phyloP scores from a whole-genome alignment of 2,329 filamentous ascomycete genomes.

The Trichoderma simmonsii region DNA sequence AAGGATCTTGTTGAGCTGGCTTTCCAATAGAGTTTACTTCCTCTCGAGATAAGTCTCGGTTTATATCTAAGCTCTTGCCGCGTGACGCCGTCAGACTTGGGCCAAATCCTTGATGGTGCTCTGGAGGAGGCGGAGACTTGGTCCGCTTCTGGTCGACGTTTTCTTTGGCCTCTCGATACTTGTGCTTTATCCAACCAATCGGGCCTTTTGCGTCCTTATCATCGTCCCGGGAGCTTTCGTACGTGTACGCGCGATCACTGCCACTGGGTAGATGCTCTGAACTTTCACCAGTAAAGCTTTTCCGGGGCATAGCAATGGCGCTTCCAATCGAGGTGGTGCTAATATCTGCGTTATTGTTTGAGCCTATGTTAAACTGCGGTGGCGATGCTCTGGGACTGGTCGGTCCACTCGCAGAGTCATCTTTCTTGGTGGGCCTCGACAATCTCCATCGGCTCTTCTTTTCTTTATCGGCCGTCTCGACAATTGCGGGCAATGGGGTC shows the following conservation, averaged over 20 bases:
- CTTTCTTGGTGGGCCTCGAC: slow-evolving; percentile 56
- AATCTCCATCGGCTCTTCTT: slow-evolving; percentile 72
- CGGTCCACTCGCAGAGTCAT: slow-evolving; percentile 46
- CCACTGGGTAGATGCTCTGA: slow-evolving; percentile 43
- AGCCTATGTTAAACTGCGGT: slow-evolving; percentile 50
- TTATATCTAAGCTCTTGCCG: slow-evolving; percentile 50
- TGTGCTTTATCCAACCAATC: slow-evolving; percentile 57
- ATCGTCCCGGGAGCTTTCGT: slow-evolving; percentile 42
- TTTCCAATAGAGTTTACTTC: slow-evolving; percentile 9
- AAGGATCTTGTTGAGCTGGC: neutral
- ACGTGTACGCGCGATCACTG: slow-evolving; percentile 41
- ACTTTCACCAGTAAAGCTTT: slow-evolving; percentile 51
- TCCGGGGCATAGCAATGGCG: slow-evolving; percentile 46
- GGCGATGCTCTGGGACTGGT: slow-evolving; percentile 40
- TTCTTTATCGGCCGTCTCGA: slow-evolving; percentile 50
- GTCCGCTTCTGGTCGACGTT: slow-evolving; percentile 52
- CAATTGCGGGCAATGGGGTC: slow-evolving; percentile 32
- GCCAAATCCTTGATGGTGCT: slow-evolving; percentile 27
- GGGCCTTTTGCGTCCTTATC: slow-evolving; percentile 51
- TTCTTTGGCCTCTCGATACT: slow-evolving; percentile 59
- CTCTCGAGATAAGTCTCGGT: slow-evolving; percentile 33
- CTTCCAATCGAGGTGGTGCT: slow-evolving; percentile 69
- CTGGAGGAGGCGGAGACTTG: slow-evolving; percentile 51
- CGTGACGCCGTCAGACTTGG: slow-evolving; percentile 35
- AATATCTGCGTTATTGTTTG: slow-evolving; percentile 60